phyloP scores from a whole-genome alignment of 2,329 filamentous ascomycete genomes.

The Chrysoporthe deuterocubensis region DNA sequence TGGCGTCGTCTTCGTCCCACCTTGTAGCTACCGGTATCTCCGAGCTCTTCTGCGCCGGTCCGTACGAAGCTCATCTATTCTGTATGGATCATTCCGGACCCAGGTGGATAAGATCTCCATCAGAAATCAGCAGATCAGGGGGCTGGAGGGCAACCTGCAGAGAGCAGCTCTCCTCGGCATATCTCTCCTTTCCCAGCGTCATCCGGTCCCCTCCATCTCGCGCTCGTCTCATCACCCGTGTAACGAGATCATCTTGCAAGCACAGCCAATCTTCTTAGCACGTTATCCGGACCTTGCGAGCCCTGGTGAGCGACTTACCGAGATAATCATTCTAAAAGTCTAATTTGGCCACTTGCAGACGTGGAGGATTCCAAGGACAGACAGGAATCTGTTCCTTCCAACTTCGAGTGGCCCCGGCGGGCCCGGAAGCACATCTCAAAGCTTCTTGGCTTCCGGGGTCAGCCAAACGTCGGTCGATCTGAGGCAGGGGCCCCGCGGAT shows the following conservation, averaged over 20 bases:
- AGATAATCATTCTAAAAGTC: neutral
- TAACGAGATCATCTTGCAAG: constrained; percentile 5
- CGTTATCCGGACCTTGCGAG: constrained; percentile 5
- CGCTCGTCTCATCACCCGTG: constrained; percentile 3
- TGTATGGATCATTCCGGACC: constrained; percentile 1
- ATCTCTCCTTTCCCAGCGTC: neutral
- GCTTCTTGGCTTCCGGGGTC: neutral
- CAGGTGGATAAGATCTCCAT: neutral
- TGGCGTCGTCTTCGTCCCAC: neutral
- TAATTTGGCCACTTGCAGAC: constrained; percentile 2
- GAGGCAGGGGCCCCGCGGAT: neutral
- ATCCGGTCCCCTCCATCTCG: constrained; percentile 8
- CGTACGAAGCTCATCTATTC: neutral
- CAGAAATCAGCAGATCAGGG: neutral
- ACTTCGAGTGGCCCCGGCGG: neutral
- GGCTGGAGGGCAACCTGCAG: neutral
- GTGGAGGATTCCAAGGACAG: neutral
- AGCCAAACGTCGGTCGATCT: neutral
- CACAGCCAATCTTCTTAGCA: constrained; percentile 10
- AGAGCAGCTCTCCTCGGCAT: neutral
- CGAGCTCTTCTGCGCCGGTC: neutral
- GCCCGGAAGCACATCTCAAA: neutral
- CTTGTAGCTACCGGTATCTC: neutral
- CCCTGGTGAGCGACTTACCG: neutral
- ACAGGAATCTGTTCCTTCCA: constrained; percentile 1